A percentile compares a stretch with the other conserved stretches of the same genome.
phyloP scores from a whole-genome alignment of 192 early-diverging fungal species.

The Coemansia nantahalensis region DNA sequence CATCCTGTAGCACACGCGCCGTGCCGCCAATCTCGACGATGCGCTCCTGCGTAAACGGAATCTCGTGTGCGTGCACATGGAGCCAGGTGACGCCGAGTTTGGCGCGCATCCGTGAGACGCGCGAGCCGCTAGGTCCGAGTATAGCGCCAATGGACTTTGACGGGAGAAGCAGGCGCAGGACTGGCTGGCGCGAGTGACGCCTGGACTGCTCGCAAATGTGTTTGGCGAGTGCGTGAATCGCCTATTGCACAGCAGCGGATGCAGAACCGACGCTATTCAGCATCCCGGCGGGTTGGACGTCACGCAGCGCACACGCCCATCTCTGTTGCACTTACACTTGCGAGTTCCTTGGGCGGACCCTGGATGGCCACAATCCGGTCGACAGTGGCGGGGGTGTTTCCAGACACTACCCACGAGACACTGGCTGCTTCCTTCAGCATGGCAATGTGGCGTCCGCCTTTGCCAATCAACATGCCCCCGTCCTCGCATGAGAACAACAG shows the following conservation, averaged over 20 bases:
- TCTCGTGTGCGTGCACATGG: conserved; percentile 17
- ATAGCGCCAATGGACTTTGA: conserved; percentile 25
- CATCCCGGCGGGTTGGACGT: too few relatives aligned
- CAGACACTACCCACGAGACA: conserved; percentile 31
- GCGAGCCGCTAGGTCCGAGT: conserved; percentile 25
- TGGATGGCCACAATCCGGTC: conserved; percentile 40
- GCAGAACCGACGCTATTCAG: too few relatives aligned
- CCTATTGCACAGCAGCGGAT: conserved; percentile 17
- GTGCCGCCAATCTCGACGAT: conserved; percentile 34
- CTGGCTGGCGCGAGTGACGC: background rate
- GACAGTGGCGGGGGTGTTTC: conserved; percentile 16
- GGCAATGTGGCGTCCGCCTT: conserved; percentile 40
- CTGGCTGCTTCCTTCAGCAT: conserved; percentile 41
- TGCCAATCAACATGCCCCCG: conserved; percentile 51
- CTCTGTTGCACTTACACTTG: conserved; percentile 36
- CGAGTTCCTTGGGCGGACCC: conserved; percentile 17
- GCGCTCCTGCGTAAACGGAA: conserved; percentile 44
- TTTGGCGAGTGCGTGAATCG: conserved; percentile 24
- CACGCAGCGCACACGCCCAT: too few relatives aligned
- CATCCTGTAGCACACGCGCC: conserved; percentile 6
- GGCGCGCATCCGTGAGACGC: conserved; percentile 12
- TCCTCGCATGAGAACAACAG: conserved; percentile 35
- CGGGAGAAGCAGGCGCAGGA: conserved; percentile 37
- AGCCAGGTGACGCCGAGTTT: conserved; percentile 18
- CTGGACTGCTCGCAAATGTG: conserved; percentile 28